These are phyloP conservation scores for Margaritispora aquatica DNA, from an alignment of 495 filamentous ascomycete genomes.

Conservation along the genomic window DNA sequence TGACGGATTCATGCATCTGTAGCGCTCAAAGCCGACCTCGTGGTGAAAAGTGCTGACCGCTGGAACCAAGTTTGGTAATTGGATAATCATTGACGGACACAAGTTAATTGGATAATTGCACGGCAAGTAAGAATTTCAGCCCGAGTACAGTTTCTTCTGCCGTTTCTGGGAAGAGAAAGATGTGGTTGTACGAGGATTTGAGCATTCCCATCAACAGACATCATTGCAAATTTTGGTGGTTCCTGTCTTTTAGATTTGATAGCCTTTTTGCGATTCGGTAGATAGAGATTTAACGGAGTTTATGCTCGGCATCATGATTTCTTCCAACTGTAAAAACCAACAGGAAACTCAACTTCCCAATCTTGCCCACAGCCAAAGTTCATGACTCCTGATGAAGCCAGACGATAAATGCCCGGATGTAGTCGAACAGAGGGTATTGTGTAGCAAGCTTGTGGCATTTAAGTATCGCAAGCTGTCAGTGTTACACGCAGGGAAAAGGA, in stretches of 20 bases:
- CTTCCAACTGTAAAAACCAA: not conserved
- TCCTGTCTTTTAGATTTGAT: not conserved
- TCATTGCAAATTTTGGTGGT: no score
- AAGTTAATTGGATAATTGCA: not conserved
- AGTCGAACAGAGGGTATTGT: not conserved
- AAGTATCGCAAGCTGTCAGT: not conserved
- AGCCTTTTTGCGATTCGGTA: no score
- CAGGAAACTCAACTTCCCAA: not conserved
- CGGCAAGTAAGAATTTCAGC: not conserved
- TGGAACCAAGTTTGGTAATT: no score
- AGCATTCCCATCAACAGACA: no score
- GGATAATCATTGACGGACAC: no score
- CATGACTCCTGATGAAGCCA: not conserved
- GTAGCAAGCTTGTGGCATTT: not conserved
- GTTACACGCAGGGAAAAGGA: not conserved
- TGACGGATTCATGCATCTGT: not conserved
- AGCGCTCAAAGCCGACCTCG: not conserved
- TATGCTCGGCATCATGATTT: not conserved
- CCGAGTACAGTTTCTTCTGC: no score
- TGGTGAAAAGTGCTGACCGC: not conserved
- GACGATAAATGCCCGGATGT: not conserved
- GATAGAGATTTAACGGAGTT: no score
- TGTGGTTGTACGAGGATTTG: not conserved
- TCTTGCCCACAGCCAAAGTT: not conserved
- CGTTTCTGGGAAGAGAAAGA: not conserved